Percentiles rank a stretch among this genome's conserved stretches.
Conservation (phyloP, 176 grass and related monocot species). For the Pharus latifolius region DNA sequence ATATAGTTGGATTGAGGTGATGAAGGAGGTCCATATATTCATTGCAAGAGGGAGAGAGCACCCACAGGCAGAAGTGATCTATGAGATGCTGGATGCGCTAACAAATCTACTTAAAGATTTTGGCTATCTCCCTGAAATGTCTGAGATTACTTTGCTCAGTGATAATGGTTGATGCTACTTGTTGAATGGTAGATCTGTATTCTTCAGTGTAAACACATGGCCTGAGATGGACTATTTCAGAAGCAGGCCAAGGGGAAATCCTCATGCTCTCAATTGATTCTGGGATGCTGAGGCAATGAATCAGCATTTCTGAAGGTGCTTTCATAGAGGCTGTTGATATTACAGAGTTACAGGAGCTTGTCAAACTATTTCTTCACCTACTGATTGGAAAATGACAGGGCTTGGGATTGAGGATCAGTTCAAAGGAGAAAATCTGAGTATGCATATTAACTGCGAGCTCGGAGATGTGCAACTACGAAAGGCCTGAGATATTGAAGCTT, state of each 20-base stretch:
- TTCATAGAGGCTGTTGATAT: neutral
- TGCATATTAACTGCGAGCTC: too few species aligned
- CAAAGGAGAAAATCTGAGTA: neutral
- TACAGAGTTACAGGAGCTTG: neutral
- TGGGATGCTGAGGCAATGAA: neutral
- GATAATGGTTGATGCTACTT: slow-evolving; percentile 29
- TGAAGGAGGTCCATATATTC: slow-evolving; percentile 45
- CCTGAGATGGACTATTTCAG: neutral
- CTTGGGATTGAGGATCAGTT: neutral
- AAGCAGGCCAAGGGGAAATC: neutral
- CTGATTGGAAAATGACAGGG: neutral
- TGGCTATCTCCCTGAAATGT: slow-evolving; percentile 20
- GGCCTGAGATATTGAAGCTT: too few species aligned
- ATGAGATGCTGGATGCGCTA: slow-evolving; percentile 36
- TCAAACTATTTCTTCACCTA: neutral
- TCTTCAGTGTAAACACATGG: neutral
- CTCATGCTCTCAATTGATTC: neutral
- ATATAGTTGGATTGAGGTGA: slow-evolving; percentile 59
- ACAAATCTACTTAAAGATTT: slow-evolving; percentile 22
- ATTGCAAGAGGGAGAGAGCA: slow-evolving; percentile 35
- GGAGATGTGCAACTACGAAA: too few species aligned
- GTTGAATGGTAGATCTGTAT: neutral
- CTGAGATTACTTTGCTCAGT: slow-evolving; percentile 11
- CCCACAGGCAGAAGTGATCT: slow-evolving; percentile 32
- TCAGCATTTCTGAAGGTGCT: neutral